These are phyloP conservation scores for Galerina marginata DNA, from an alignment of 768 basidiomycete genomes.

Conservation along the genomic window DNA sequence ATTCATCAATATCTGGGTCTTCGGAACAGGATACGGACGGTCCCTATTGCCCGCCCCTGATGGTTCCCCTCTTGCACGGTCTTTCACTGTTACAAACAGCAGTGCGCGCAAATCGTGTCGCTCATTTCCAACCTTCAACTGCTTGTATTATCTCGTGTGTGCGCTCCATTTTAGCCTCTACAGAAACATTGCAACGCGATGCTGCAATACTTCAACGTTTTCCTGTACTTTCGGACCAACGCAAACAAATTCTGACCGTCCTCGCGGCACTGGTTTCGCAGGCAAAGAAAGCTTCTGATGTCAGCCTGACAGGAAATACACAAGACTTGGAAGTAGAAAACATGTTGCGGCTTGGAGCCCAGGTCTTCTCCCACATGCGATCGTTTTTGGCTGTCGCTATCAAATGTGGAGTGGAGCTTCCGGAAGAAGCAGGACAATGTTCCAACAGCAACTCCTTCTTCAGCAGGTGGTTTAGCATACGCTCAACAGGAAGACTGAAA, in stretches of 20 bases:
- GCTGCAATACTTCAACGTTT: conserved; percentile 71
- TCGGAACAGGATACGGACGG: conserved; percentile 53
- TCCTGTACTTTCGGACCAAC: conserved; percentile 72
- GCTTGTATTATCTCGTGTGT: conserved; percentile 96
- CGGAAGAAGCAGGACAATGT: conserved; percentile 47
- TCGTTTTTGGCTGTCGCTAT: conserved; percentile 79
- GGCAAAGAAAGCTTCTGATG: conserved; percentile 70
- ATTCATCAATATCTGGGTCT: conserved; percentile 50
- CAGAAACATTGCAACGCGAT: conserved; percentile 85
- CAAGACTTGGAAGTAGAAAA: conserved; percentile 64
- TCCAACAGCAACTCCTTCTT: conserved; percentile 32
- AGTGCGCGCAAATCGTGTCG: conserved; percentile 72
- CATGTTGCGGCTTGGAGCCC: conserved; percentile 83
- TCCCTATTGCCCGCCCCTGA: conserved; percentile 76
- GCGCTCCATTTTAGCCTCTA: conserved; percentile 80
- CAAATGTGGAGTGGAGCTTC: conserved; percentile 76
- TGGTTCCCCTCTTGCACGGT: conserved; percentile 85
- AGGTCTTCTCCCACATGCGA: conserved; percentile 81
- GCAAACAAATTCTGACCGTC: conserved; percentile 81
- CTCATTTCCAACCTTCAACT: conserved; percentile 93
- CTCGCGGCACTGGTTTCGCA: conserved; percentile 85
- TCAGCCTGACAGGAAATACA: conserved; percentile 46
- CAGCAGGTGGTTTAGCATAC: conserved; percentile 20
- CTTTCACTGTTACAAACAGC: conserved; percentile 86
- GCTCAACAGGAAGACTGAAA: conserved; percentile 25